Evolutionary conservation across 2,329 filamentous ascomycete species (phyloP), one percentile per base, ranked within the genome.

Genomic region (Grosmannia huntii): DNA sequence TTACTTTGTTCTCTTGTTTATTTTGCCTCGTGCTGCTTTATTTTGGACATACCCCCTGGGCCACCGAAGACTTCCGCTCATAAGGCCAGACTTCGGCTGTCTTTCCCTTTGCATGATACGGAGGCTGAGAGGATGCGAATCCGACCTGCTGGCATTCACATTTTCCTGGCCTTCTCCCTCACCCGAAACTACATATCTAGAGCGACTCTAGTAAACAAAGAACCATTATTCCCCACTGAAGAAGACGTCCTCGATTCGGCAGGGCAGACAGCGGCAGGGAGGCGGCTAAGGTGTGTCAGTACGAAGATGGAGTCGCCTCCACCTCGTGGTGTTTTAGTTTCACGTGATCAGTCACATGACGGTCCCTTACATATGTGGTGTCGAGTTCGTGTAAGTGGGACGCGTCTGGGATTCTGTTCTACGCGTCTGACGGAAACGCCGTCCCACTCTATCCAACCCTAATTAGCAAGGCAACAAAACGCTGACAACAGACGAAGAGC

Each of bases 321-420:
- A 33, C 31, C 38, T n/a, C n/a, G n/a, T n/a, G n/a, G 14, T 44
- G 41, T n/a, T n/a, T 51, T 11, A 9, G 19, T 7, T 12, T n/a
- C 36, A 44, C 23, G 36, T 44, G 36, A 12, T 4, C 3, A 12
- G 19, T n/a, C 53, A 54, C 54, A 28, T 56, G 54, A 49, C 12
- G 11, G 4, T 14, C 38, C 14, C 36, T 14, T 38, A 33, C 31
- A 10, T 16, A 50, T 27, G 41, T 28, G 56, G 12, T 38, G 36
- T 41, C 5, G 38, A 14, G 41, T 44, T 50, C 48, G 55, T 60
- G 57, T 57, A 61, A 61, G 53, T 57, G 55, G 57, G 57, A 61
- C 60, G 60, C 60, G 60, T 59, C 59, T 52, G 23, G 25, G 31
- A 11, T n/a, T 25, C 28, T 25, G 25, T 50, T 57, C 51, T 46